Percentiles rank a stretch among this genome's conserved stretches.
Conservation (phyloP, 2,329 filamentous ascomycete genomes). For the Neonectria faginata region DNA sequence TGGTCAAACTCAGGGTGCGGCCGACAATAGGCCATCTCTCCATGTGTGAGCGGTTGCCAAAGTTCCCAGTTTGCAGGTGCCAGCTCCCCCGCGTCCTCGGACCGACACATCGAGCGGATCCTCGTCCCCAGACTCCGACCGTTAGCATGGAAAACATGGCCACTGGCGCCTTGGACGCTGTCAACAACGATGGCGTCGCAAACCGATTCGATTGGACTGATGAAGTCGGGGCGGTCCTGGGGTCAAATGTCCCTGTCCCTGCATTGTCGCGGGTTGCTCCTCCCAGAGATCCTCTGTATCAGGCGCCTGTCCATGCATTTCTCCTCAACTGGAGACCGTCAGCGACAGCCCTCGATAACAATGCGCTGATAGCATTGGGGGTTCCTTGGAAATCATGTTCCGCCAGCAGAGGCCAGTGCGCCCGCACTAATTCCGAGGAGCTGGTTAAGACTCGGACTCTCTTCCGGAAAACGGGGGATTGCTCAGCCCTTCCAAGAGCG, state of each 20-base stretch:
- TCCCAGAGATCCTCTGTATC: conserved; percentile 29
- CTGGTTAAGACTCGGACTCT: conserved; percentile 31
- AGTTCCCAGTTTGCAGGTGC: background rate
- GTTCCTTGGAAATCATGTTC: conserved; percentile 33
- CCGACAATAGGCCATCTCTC: conserved; percentile 29
- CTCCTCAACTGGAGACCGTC: conserved; percentile 25
- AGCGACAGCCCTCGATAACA: conserved; percentile 28
- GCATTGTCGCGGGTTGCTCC: conserved; percentile 20
- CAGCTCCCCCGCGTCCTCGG: conserved; percentile 8
- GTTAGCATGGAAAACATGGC: conserved; percentile 18
- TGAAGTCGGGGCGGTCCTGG: conserved; percentile 26
- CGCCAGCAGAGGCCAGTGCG: conserved; percentile 37
- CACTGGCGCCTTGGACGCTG: conserved; percentile 28
- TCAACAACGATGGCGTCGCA: conserved; percentile 21
- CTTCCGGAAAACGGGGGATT: conserved; percentile 22
- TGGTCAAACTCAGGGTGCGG: conserved; percentile 29
- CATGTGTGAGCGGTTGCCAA: conserved; percentile 11
- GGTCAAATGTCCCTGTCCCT: conserved; percentile 31
- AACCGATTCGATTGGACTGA: conserved; percentile 1
- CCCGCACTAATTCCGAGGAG: conserved; percentile 38
- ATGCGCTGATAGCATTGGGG: conserved; percentile 31
- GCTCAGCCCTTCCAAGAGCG: background rate
- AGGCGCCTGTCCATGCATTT: conserved; percentile 26
- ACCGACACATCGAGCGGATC: conserved; percentile 12
- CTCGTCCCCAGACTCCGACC: conserved; percentile 16